A percentile compares a stretch with the other conserved stretches of the same genome.
Conservation (phyloP, 805 yeast genomes). For the Dipodascopsis tothii region DNA sequence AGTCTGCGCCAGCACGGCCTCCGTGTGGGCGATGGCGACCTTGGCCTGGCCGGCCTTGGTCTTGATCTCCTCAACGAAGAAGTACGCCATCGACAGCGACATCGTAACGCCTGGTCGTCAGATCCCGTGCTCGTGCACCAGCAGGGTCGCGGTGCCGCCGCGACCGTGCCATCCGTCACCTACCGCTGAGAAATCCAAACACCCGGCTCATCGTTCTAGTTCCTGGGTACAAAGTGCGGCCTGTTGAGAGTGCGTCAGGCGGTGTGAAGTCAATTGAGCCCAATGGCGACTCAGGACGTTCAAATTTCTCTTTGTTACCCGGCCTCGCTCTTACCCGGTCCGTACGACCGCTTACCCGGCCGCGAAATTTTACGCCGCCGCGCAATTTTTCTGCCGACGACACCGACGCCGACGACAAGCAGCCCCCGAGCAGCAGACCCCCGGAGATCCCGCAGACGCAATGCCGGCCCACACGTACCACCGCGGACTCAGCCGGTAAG, state of each 20-base stretch:
- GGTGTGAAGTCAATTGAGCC: background rate
- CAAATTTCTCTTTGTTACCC: too few species aligned
- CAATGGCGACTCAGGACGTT: background rate
- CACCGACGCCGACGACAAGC: too few species aligned
- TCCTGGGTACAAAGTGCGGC: background rate
- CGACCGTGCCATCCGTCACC: conserved; percentile 8
- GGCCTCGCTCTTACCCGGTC: too few species aligned
- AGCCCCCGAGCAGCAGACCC: too few species aligned
- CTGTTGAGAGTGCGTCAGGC: background rate
- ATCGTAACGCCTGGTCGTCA: conserved; percentile 44
- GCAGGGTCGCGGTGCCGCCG: background rate
- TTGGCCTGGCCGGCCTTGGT: conserved; percentile 43
- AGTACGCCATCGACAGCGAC: conserved; percentile 55
- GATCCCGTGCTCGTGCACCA: background rate
- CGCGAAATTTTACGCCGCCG: too few species aligned
- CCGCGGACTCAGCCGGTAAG: background rate
- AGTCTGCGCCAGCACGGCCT: conserved; percentile 45
- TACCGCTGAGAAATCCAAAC: conserved; percentile 52
- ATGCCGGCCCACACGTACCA: too few species aligned
- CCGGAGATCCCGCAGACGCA: too few species aligned
- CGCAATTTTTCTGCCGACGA: too few species aligned
- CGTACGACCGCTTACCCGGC: too few species aligned
- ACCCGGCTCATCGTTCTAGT: conserved; percentile 38
- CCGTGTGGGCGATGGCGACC: conserved; percentile 41
- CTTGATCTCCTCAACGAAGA: conserved; percentile 51